Evolutionary conservation across 129 eudicot species (phyloP).

Genomic region (Lonicera japonica): DNA sequence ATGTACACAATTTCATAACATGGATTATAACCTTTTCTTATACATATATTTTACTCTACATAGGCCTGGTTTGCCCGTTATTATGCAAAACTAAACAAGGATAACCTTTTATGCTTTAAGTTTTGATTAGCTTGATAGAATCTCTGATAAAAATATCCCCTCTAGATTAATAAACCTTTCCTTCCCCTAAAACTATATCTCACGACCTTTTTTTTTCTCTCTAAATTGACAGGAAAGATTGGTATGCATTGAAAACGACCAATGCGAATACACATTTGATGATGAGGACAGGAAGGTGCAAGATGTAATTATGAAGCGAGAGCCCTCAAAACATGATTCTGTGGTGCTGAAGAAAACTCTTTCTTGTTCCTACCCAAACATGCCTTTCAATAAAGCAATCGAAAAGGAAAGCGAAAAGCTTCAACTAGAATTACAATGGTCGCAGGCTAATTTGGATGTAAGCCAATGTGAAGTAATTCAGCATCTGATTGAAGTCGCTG

Average conservation of each 20-base stretch:
- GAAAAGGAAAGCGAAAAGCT: conserved; percentile 85
- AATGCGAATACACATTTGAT: conserved; percentile 78
- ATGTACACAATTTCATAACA: no score
- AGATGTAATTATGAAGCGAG: conserved; percentile 75
- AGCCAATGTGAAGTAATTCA: conserved; percentile 88
- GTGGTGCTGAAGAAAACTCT: conserved; percentile 72
- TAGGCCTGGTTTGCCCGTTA: not conserved
- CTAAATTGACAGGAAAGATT: not conserved
- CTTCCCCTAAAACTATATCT: not conserved
- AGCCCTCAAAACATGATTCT: conserved; percentile 59
- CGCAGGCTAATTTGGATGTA: conserved; percentile 80
- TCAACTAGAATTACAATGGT: conserved; percentile 73
- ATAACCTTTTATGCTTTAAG: not conserved
- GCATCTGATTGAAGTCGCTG: conserved; percentile 76
- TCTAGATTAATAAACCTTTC: not conserved
- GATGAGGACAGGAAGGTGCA: conserved; percentile 91
- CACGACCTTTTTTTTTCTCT: not conserved
- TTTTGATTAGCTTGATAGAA: not conserved
- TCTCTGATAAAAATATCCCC: not conserved
- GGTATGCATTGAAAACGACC: conserved; percentile 28
- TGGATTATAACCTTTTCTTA: no score
- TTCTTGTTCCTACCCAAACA: conserved; percentile 89
- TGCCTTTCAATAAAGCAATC: conserved; percentile 66
- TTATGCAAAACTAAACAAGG: not conserved
- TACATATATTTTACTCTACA: not conserved